A percentile compares a stretch with the other conserved stretches of the same genome.
phyloP scores from a whole-genome alignment of 805 yeast species.

The Candida palmyrensis region DNA sequence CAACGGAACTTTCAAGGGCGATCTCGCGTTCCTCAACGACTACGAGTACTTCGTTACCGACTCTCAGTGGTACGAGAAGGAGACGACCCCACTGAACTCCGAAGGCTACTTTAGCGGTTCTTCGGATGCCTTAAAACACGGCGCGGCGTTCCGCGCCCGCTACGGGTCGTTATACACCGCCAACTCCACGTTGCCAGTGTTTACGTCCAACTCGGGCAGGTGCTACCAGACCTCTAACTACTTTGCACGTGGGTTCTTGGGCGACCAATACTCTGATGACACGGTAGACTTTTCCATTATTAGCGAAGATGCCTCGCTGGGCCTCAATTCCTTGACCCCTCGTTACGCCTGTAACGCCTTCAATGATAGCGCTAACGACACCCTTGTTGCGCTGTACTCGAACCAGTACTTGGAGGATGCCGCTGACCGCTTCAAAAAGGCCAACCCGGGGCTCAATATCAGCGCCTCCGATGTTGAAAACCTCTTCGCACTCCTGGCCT shows the following conservation, averaged over 20 bases:
- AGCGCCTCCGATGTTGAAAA: constrained; percentile 13
- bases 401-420: constrained; percentile 41
- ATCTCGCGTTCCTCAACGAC: constrained; percentile 48
- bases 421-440: constrained; percentile 9
- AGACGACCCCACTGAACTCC: constrained; percentile 40
- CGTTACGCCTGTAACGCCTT: constrained; percentile 16
- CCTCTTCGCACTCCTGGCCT: constrained; percentile 19
- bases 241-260: constrained; percentile 22
- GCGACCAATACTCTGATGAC: constrained; percentile 12
- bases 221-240: constrained; percentile 15
- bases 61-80: constrained; percentile 37
- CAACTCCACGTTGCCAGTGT: constrained; percentile 11
- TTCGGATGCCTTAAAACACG: constrained; percentile 18
- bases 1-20: constrained; percentile 37
- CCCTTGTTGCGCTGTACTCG: constrained; percentile 22
- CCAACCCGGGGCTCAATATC: constrained; percentile 29
- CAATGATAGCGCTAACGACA: constrained; percentile 11
- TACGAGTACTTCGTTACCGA: constrained; percentile 44
- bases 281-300: constrained; percentile 20
- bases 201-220: constrained; percentile 18
- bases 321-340: constrained; percentile 27
- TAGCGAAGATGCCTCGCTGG: constrained; percentile 12
- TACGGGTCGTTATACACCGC: constrained; percentile 14
- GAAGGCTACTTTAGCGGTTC: constrained; percentile 46
- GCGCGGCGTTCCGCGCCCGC: constrained; percentile 15